Evolutionary conservation across 2,329 filamentous ascomycete species (phyloP).

Genomic region (Pseudogymnoascus sp.): DNA sequence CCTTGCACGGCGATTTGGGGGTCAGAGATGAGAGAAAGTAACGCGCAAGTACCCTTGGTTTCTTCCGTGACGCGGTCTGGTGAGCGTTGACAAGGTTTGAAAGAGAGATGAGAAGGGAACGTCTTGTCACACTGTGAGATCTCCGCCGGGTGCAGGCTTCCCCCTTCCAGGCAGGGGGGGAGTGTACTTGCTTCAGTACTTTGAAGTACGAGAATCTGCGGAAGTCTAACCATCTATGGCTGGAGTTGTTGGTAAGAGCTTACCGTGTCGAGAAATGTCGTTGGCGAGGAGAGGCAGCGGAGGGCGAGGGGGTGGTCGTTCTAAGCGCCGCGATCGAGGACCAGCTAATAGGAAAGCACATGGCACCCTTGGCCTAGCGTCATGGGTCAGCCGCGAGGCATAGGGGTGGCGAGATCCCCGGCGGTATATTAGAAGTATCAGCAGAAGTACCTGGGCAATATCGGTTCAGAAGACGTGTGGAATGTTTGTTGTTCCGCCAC

Average conservation of each 20-base stretch:
- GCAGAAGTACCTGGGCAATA: neutral
- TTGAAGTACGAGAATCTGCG: neutral
- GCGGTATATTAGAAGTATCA: neutral
- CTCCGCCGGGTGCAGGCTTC: slow-evolving; percentile 3
- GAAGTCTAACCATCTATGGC: neutral
- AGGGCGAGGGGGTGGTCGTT: neutral
- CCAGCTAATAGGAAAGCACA: neutral
- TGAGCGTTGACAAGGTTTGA: neutral
- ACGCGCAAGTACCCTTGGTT: neutral
- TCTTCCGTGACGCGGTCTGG: slow-evolving; percentile 2
- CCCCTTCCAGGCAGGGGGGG: neutral
- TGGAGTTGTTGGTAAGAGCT: neutral
- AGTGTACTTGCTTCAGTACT: neutral
- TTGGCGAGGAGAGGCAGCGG: neutral
- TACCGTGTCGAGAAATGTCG: neutral
- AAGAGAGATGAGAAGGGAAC: neutral
- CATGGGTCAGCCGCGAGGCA: slow-evolving; percentile 3
- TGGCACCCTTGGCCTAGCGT: slow-evolving; percentile 1
- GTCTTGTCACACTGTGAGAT: slow-evolving; percentile 1
- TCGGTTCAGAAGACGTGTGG: neutral
- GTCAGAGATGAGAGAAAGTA: neutral
- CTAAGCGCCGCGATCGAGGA: slow-evolving; percentile 1
- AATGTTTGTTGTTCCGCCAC: neutral
- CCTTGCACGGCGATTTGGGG: neutral
- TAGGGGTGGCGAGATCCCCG: neutral